Conservation (phyloP, 768 basidiomycete species). For the Hericium erinaceus region DNA sequence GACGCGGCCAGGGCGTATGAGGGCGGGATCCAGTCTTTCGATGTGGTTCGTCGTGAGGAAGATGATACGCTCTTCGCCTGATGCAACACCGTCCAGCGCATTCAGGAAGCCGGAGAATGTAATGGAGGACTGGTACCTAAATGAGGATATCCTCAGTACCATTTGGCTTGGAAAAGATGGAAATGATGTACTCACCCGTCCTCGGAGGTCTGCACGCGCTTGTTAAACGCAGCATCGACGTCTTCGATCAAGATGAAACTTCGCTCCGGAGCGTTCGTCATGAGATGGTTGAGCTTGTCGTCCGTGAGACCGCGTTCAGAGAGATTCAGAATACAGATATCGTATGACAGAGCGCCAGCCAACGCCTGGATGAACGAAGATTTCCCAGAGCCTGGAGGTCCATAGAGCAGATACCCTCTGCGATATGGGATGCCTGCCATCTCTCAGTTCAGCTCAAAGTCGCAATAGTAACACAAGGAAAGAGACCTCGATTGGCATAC, state of each 20-base stretch:
- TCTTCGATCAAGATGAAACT: conserved; percentile 96
- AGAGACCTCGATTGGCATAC: conserved; percentile 89
- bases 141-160: conserved; percentile 5
- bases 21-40: conserved; percentile 81
- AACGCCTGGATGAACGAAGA: conserved; percentile 98
- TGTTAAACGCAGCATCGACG: conserved; percentile 94
- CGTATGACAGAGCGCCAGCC: conserved; percentile 86
- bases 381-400: conserved; percentile 96
- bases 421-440: conserved; percentile 88
- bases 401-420: conserved; percentile 88
- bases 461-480: background rate
- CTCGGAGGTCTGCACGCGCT: conserved; percentile 80
- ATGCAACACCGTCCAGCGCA: conserved; percentile 94
- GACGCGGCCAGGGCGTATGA: conserved; percentile 93
- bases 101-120: conserved; percentile 98
- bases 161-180: background rate
- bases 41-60: conserved; percentile 99
- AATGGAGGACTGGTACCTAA: conserved; percentile 86
- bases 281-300: conserved; percentile 89
- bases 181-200: conserved; percentile 60
- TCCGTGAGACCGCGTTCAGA: conserved; percentile 94
- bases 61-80: conserved; percentile 94
- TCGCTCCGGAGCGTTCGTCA: conserved; percentile 88
- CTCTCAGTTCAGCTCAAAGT: background rate
- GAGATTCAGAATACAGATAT: conserved; percentile 92